Base-by-base conservation (phyloP, 2,329 filamentous ascomycete genomes). In the Metarhizium anisopliae region DNA sequence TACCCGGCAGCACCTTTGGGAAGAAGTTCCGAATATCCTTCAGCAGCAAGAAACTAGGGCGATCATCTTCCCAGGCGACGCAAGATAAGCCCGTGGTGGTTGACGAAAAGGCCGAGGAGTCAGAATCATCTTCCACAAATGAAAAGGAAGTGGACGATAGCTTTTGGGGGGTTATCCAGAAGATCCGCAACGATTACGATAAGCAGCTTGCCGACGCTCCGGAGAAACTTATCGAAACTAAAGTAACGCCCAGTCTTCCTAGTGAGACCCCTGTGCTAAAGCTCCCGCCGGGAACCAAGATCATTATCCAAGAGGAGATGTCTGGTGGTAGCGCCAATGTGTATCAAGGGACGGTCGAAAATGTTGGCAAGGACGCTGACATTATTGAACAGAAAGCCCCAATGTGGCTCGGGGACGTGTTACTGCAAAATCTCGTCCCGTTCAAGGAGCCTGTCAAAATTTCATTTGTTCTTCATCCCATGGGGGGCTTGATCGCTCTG, bases 371-470 rank as follows among this genome's bases (percentile, higher is more conserved):
- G 50, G 89, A 95, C 63, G 86, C 86, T 20, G 90, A 95, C 69
- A 74, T 86, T 20, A 86, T 99, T 53, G 92, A 97, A 72, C 87
- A 90, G 65, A 83, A 86, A 45, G 91, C 87, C 6, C 93, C 94
- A 2, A 87, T 89, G 77, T 99, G 94, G 94, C 78, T 99, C 6
- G 92, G 89, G 14, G 92, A 97, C 60, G 81, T 96, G 40, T 76
- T 99, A 14, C 75, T 99, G 50, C 68, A 90, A 77, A 96, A 96
- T 68, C 80, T 83, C 67, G 83, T 90, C 8, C 90, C 91, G 0
- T 73, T 79, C 57, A 97, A 97, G 74, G 94, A 97, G n/a, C 85
- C 92, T 1, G 83, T 93, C 62, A 99, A 99, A 77, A 86, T 97
- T n/a, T 92, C 90, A 3, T 99, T 99, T 66, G 82, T 96, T 16